These are phyloP conservation scores for Peterozyma toletana DNA, from an alignment of 805 yeast genomes.

Conservation along the genomic window DNA sequence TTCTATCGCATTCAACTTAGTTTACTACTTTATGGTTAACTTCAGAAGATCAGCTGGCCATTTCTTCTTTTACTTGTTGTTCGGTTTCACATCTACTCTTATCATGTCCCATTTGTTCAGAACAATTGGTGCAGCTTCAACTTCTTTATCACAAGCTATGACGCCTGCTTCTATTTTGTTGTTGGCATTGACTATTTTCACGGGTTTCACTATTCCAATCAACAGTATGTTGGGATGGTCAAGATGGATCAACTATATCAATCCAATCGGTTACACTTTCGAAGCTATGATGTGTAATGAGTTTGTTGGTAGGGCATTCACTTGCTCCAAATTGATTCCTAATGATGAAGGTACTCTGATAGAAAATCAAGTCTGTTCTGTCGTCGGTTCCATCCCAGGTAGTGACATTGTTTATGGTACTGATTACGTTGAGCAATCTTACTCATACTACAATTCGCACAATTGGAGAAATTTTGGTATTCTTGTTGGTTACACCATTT, in stretches of 20 bases:
- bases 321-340: constrained; percentile 34
- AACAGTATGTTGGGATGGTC: constrained; percentile 41
- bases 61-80: constrained; percentile 45
- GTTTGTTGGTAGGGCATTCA: constrained; percentile 30
- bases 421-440: constrained; percentile 36
- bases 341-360: constrained; percentile 23
- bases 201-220: constrained; percentile 42
- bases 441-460: constrained; percentile 44
- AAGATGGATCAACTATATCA: constrained; percentile 39
- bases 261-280: constrained; percentile 37
- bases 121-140: constrained; percentile 28
- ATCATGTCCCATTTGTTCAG: constrained; percentile 50
- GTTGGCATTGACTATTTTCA: constrained; percentile 30
- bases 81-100: constrained; percentile 34
- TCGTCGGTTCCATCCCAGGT: constrained; percentile 53
- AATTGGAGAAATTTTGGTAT: constrained; percentile 83
- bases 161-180: constrained; percentile 34
- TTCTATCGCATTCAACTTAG: constrained; percentile 38
- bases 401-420: constrained; percentile 41
- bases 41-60: constrained; percentile 45
- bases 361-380: constrained; percentile 36
- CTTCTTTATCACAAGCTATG: constrained; percentile 31
- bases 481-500: constrained; percentile 42
- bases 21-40: constrained; percentile 46
- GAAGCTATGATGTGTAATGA: constrained; percentile 40